Evolutionary conservation across 2,329 filamentous ascomycete genomes (phyloP).

Genomic region (Clonostachys solani): DNA sequence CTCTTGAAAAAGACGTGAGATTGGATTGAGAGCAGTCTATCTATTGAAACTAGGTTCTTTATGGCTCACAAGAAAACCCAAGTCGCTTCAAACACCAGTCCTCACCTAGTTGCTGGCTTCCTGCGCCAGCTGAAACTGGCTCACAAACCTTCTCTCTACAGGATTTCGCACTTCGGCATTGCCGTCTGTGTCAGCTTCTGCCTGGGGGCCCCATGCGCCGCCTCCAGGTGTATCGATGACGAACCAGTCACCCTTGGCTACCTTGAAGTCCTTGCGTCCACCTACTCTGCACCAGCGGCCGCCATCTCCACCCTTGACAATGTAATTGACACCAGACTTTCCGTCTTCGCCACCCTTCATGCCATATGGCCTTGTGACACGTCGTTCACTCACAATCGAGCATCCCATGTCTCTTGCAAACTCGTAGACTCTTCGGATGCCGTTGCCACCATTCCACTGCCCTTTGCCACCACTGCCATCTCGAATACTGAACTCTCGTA

Average conservation of each 20-base stretch:
- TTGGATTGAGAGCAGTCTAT: too few relatives aligned
- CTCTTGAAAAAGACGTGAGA: too few relatives aligned
- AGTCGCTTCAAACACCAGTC: too few relatives aligned
- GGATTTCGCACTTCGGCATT: background rate
- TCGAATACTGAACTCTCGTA: constrained; percentile 63
- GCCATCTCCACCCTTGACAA: constrained; percentile 17
- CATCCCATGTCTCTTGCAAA: constrained; percentile 70
- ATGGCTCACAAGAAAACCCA: too few relatives aligned
- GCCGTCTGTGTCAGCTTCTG: background rate
- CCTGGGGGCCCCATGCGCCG: constrained; percentile 46
- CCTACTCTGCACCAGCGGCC: constrained; percentile 27
- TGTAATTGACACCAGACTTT: constrained; percentile 54
- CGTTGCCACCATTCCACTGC: constrained; percentile 64
- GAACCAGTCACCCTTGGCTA: constrained; percentile 54
- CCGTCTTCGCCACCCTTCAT: constrained; percentile 65
- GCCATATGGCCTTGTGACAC: constrained; percentile 71
- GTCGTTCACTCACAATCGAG: constrained; percentile 67
- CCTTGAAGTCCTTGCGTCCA: constrained; percentile 54
- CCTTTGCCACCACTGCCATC: constrained; percentile 58
- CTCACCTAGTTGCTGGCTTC: constrained; percentile 5
- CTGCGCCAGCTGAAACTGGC: constrained; percentile 6
- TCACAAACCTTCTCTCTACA: constrained; percentile 4
- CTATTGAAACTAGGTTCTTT: too few relatives aligned
- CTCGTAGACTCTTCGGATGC: constrained; percentile 71
- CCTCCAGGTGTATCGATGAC: constrained; percentile 58